phyloP scores from a whole-genome alignment of 2,329 filamentous ascomycete genomes.

The Diaporthe ilicicola region DNA sequence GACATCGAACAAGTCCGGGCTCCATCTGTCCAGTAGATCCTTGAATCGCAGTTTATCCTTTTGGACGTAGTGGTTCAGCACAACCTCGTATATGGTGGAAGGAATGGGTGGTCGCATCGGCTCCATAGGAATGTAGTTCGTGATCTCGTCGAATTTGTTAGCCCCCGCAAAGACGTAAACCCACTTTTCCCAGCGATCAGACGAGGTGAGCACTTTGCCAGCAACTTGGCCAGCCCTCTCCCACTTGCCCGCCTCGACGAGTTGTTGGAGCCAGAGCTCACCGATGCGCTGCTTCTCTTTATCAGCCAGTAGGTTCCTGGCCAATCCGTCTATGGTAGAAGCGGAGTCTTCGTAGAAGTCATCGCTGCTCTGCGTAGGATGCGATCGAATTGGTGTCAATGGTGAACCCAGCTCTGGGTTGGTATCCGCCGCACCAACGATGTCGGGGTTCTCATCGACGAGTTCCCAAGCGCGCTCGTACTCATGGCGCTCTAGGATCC shows the following conservation, averaged over 20 bases:
- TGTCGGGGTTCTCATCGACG: slow-evolving; percentile 86
- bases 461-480: slow-evolving; percentile 91
- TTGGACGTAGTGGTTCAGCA: slow-evolving; percentile 88
- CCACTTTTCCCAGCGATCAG: slow-evolving; percentile 93
- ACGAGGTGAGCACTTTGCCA: slow-evolving; percentile 81
- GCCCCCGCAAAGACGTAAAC: slow-evolving; percentile 90
- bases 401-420: slow-evolving; percentile 47
- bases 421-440: slow-evolving; percentile 57
- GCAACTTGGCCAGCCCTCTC: slow-evolving; percentile 79
- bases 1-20: slow-evolving; percentile 83
- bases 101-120: slow-evolving; percentile 83
- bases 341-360: slow-evolving; percentile 81
- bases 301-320: slow-evolving; percentile 72
- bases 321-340: slow-evolving; percentile 69
- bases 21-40: slow-evolving; percentile 84
- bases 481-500: slow-evolving; percentile 82
- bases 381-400: slow-evolving; percentile 43
- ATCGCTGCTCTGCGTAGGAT: slow-evolving; percentile 50
- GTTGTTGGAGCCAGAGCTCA: slow-evolving; percentile 90
- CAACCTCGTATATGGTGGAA: slow-evolving; percentile 84
- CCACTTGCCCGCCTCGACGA: slow-evolving; percentile 82
- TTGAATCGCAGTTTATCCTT: slow-evolving; percentile 78
- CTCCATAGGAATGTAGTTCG: slow-evolving; percentile 79
- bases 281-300: slow-evolving; percentile 92
- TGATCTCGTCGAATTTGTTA: slow-evolving; percentile 89